Percentiles rank a stretch among this genome's conserved stretches.
phyloP scores from a whole-genome alignment of 2,329 filamentous ascomycete species.

The Pseudocercospora crystallina region DNA sequence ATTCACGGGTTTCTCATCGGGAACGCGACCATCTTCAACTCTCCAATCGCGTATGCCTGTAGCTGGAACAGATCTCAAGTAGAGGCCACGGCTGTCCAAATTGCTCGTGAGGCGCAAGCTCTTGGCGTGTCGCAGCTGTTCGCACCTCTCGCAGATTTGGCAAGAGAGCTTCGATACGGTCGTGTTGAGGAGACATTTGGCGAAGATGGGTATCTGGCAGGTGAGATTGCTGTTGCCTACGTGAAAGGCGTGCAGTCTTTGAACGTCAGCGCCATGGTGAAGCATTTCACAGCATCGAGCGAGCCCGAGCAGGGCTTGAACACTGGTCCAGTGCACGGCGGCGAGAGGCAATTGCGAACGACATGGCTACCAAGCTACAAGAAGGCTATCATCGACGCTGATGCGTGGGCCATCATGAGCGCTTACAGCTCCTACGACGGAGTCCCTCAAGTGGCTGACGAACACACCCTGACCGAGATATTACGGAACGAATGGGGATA shows the following conservation, averaged over 20 bases:
- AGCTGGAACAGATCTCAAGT: conserved; percentile 68
- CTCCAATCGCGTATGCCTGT: conserved; percentile 69
- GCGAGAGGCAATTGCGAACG: conserved; percentile 55
- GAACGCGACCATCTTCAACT: conserved; percentile 78
- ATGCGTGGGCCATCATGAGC: conserved; percentile 68
- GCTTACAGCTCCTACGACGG: conserved; percentile 74
- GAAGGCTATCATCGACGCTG: conserved; percentile 68
- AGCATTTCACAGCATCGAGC: conserved; percentile 72
- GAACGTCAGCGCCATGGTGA: conserved; percentile 70
- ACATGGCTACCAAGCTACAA: conserved; percentile 62
- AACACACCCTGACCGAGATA: conserved; percentile 66
- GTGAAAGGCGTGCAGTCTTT: conserved; percentile 61
- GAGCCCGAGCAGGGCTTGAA: conserved; percentile 72
- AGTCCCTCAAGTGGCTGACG: conserved; percentile 64
- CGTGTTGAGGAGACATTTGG: conserved; percentile 73
- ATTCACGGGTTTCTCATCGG: conserved; percentile 71
- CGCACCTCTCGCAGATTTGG: conserved; percentile 68
- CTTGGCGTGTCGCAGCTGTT: conserved; percentile 73
- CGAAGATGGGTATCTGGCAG: conserved; percentile 67
- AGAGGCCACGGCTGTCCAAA: conserved; percentile 64
- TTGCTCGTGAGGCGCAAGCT: conserved; percentile 64
- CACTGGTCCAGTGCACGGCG: conserved; percentile 59
- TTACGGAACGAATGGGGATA: conserved; percentile 71
- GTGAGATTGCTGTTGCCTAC: conserved; percentile 65
- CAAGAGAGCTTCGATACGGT: conserved; percentile 69